Percentiles rank a stretch among this genome's conserved stretches.
phyloP scores from a whole-genome alignment of 768 basidiomycete species.

The Leccinellum albellum region DNA sequence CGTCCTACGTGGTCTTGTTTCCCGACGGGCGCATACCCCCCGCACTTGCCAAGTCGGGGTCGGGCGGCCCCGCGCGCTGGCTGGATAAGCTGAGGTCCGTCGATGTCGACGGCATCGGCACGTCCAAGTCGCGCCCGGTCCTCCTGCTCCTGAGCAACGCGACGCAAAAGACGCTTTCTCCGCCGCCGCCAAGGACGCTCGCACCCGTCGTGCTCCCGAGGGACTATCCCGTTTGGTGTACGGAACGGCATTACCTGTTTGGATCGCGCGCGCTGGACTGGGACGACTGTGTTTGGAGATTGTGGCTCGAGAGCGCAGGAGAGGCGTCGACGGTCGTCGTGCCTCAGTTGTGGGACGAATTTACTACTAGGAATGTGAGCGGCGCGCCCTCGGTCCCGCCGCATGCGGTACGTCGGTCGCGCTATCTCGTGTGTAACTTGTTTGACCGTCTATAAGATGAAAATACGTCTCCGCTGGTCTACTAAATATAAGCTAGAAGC shows the following conservation, averaged over 20 bases:
- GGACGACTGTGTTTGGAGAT: slow-evolving; percentile 64
- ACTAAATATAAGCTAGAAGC: slow-evolving; percentile 49
- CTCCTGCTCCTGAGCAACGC: slow-evolving; percentile 25
- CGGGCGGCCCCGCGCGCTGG: slow-evolving; percentile 16
- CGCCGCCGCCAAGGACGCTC: slow-evolving; percentile 34
- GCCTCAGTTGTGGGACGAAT: slow-evolving; percentile 8
- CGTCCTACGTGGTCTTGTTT: slow-evolving; percentile 46
- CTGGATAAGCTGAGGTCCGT: slow-evolving; percentile 5
- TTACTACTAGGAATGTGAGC: slow-evolving; percentile 7
- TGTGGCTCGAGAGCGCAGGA: slow-evolving; percentile 55
- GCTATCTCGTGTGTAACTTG: neutral
- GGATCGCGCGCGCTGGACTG: slow-evolving; percentile 50
- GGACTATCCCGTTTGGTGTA: slow-evolving; percentile 57
- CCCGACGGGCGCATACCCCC: slow-evolving; percentile 39
- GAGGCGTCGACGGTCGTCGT: slow-evolving; percentile 23
- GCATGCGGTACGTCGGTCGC: slow-evolving; percentile 13
- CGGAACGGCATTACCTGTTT: slow-evolving; percentile 49
- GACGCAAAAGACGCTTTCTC: slow-evolving; percentile 34
- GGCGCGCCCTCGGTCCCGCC: slow-evolving; percentile 11
- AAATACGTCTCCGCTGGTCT: slow-evolving; percentile 42
- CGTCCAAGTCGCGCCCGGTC: too few species aligned
- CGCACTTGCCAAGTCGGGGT: neutral
- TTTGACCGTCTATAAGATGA: slow-evolving; percentile 29
- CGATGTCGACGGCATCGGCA: too few species aligned
- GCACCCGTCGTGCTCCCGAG: slow-evolving; percentile 43